Percentiles rank a stretch among this genome's conserved stretches.
Evolutionary conservation across 305 asterid genomes (phyloP).

Genomic region (Fraxinus greggii): DNA sequence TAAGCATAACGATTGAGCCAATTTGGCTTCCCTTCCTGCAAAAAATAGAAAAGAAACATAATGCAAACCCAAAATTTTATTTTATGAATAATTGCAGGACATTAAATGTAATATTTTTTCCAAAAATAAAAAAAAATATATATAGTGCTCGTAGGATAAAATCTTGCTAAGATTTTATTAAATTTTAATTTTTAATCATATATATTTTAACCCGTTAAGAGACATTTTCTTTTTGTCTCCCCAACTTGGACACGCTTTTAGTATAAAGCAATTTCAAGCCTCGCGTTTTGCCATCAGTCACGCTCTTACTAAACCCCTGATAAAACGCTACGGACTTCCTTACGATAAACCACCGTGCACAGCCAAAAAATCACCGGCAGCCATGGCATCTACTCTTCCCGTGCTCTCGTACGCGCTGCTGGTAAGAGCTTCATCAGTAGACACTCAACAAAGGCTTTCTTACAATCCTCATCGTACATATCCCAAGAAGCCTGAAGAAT

Average conservation of each 20-base stretch:
- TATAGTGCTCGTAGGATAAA: background rate
- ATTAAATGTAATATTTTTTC: no score
- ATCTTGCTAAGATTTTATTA: no score
- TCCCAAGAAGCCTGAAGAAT: conserved; percentile 39
- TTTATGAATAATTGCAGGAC: background rate
- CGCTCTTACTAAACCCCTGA: conserved; percentile 1
- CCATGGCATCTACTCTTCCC: conserved; percentile 54
- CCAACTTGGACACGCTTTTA: background rate
- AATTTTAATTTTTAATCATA: no score
- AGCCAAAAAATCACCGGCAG: conserved; percentile 22
- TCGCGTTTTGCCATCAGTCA: background rate
- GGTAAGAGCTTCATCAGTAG: conserved; percentile 67
- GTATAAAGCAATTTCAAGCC: background rate
- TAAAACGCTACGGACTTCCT: conserved; percentile 4
- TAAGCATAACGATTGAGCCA: background rate
- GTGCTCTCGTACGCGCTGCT: conserved; percentile 27
- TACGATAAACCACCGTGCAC: background rate
- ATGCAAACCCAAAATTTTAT: background rate
- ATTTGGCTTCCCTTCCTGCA: background rate
- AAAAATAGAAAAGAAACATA: background rate
- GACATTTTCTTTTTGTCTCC: background rate
- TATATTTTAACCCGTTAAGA: background rate
- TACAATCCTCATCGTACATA: conserved; percentile 83
- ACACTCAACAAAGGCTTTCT: conserved; percentile 58
- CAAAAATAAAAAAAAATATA: no score